A percentile compares a stretch with the other conserved stretches of the same genome.
phyloP scores from a whole-genome alignment of 129 eudicot genomes.

The Chrysanthemum makinoi region DNA sequence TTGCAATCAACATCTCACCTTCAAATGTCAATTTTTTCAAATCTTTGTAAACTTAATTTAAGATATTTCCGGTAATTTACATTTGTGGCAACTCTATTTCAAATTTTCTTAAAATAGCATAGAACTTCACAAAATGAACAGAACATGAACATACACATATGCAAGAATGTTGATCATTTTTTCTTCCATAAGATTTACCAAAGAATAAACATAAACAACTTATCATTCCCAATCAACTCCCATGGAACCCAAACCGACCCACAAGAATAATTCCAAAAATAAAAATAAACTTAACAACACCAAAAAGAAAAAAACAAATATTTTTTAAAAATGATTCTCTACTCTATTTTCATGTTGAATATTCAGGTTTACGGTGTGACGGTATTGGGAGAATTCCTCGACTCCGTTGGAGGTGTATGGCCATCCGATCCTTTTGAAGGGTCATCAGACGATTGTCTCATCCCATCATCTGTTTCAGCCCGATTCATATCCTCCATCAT shows the following conservation, averaged over 20 bases:
- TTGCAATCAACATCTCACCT: conserved; percentile 4
- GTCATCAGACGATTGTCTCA: conserved; percentile 80
- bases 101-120: not conserved
- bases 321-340: conserved; percentile 28
- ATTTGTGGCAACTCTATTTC: not conserved
- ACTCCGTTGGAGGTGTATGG: conserved; percentile 71
- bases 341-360: conserved; percentile 29
- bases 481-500: conserved; percentile 80
- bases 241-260: conserved; percentile 28
- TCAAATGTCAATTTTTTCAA: conserved; percentile 3
- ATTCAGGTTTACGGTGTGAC: conserved; percentile 49
- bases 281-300: conserved; percentile 33
- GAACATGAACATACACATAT: conserved; percentile 14
- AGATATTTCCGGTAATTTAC: conserved; percentile 6
- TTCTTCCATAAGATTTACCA: conserved; percentile 24
- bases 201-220: conserved; percentile 42
- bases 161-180: conserved; percentile 27
- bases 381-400: conserved; percentile 55
- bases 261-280: conserved; percentile 22
- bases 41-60: not conserved
- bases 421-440: conserved; percentile 78
- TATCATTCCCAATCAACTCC: conserved; percentile 31
- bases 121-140: conserved; percentile 16
- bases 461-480: conserved; percentile 71
- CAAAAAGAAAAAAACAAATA: conserved; percentile 4